Percentiles rank a stretch among this genome's conserved stretches.
Evolutionary conservation across 768 basidiomycete species (phyloP).

Genomic region (Russula sp.): DNA sequence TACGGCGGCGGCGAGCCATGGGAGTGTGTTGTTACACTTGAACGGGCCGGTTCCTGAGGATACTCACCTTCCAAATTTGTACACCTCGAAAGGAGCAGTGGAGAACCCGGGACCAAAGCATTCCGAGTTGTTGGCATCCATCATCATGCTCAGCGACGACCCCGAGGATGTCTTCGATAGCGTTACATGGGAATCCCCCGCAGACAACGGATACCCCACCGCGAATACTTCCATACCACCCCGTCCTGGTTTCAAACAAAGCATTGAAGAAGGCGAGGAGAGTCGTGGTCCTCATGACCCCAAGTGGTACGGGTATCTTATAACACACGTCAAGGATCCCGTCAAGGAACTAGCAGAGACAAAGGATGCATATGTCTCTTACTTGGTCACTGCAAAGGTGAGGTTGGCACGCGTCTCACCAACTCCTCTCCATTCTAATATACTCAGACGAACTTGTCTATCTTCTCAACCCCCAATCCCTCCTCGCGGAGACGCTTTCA

Average conservation of each 20-base stretch:
- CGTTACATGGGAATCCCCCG: conserved; percentile 83
- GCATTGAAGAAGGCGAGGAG: conserved; percentile 62
- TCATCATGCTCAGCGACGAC: conserved; percentile 80
- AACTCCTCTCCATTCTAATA: neutral
- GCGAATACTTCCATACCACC: conserved; percentile 34
- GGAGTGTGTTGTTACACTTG: conserved; percentile 5
- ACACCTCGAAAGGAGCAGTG: neutral
- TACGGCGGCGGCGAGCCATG: conserved; percentile 18
- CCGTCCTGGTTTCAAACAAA: conserved; percentile 79
- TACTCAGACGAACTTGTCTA: conserved; percentile 79
- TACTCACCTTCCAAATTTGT: neutral
- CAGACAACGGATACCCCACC: conserved; percentile 46
- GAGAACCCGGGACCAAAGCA: neutral
- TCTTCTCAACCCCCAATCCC: conserved; percentile 71
- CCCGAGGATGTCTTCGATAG: conserved; percentile 83
- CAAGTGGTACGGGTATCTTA: conserved; percentile 86
- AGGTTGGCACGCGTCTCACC: conserved; percentile 24
- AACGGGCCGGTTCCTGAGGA: neutral
- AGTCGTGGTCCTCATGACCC: conserved; percentile 67
- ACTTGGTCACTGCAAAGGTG: conserved; percentile 85
- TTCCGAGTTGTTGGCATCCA: neutral
- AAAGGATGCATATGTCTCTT: conserved; percentile 95
- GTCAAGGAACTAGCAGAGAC: conserved; percentile 95
- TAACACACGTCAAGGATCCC: conserved; percentile 82
- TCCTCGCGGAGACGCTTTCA: conserved; percentile 86